Evolutionary conservation across 2,329 filamentous ascomycete species (phyloP).

Genomic region (Leptographium lundbergii): DNA sequence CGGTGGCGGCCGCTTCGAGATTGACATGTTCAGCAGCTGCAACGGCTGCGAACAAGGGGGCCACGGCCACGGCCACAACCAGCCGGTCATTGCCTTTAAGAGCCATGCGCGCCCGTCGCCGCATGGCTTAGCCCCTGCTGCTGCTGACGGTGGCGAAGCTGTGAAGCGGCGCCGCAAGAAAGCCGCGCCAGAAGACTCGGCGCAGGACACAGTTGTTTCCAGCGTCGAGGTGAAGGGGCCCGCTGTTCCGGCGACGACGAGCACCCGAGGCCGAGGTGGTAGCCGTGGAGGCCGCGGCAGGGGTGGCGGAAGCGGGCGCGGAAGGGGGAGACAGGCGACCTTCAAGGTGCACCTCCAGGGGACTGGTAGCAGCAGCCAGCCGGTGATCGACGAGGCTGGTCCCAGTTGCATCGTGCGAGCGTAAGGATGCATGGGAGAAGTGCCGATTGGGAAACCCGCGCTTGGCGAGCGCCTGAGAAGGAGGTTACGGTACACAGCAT

Average conservation of each 20-base stretch:
- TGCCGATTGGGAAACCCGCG: too few species aligned
- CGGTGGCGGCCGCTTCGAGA: slow-evolving; percentile 4
- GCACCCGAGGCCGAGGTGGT: neutral
- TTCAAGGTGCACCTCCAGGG: neutral
- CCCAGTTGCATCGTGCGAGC: neutral
- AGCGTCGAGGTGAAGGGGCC: neutral
- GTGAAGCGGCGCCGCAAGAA: neutral
- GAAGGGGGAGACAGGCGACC: neutral
- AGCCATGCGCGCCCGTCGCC: neutral
- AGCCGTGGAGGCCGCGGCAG: neutral
- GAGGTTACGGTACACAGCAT: too few species aligned
- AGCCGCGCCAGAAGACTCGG: neutral
- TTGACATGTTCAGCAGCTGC: neutral
- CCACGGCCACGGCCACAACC: neutral
- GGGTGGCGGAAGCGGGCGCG: neutral
- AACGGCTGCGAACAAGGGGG: neutral
- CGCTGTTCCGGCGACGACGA: neutral
- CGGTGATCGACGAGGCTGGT: neutral
- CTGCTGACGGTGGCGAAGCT: neutral
- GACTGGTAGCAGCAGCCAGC: neutral
- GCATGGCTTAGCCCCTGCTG: neutral
- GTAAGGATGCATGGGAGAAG: neutral
- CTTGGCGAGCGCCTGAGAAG: too few species aligned
- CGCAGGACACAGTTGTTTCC: neutral
- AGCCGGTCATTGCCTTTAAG: too few species aligned